These are phyloP conservation scores for Aspergillus eucalypticola DNA, from an alignment of 2,329 filamentous ascomycete species.

Conservation along the genomic window DNA sequence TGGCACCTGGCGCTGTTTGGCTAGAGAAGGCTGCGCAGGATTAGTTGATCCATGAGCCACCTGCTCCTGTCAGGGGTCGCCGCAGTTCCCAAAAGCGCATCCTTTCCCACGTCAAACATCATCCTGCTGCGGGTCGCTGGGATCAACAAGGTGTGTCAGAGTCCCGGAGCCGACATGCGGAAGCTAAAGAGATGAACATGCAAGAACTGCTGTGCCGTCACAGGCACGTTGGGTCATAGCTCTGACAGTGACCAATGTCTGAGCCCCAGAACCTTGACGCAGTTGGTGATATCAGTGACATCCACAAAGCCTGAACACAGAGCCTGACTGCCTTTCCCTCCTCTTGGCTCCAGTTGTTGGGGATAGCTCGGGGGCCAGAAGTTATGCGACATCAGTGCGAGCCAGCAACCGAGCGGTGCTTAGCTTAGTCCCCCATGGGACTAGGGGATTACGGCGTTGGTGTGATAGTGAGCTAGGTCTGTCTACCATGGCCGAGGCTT, in stretches of 20 bases:
- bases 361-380: not conserved
- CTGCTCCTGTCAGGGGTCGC: conserved; percentile 19
- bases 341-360: not conserved
- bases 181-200: conserved; percentile 20
- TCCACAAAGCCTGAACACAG: not conserved
- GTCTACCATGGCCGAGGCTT: conserved; percentile 10
- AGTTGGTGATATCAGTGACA: conserved; percentile 29
- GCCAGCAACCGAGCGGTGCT: not conserved
- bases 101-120: conserved; percentile 18
- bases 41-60: conserved; percentile 18
- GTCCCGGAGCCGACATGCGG: conserved; percentile 5
- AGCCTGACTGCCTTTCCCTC: not conserved
- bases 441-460: conserved; percentile 6
- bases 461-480: conserved; percentile 14
- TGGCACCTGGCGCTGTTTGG: conserved; percentile 10
- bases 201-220: conserved; percentile 27
- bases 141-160: conserved; percentile 16
- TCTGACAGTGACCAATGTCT: conserved; percentile 20
- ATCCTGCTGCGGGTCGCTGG: conserved; percentile 9
- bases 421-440: not conserved
- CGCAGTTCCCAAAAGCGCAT: conserved; percentile 18
- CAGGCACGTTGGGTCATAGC: conserved; percentile 16
- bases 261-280: conserved; percentile 22
- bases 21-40: conserved; percentile 11
- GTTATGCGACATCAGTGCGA: not conserved